Evolutionary conservation across 1,284 basidiomycete species (phyloP).

Genomic region (Malassezia brasiliensis): DNA sequence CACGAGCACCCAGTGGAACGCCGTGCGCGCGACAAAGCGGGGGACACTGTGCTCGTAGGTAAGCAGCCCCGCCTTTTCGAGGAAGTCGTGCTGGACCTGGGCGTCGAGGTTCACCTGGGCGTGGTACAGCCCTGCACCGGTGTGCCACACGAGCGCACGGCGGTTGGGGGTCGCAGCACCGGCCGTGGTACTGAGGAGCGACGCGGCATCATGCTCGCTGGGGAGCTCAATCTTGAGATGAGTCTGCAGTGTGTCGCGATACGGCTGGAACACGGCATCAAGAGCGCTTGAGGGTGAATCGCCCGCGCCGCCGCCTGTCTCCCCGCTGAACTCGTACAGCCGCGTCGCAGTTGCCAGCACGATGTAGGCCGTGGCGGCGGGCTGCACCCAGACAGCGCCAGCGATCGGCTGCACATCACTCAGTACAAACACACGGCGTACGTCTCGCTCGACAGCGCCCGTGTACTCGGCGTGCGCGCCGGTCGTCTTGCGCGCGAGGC

Average conservation of each 20-base stretch:
- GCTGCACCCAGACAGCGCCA: conserved; percentile 20
- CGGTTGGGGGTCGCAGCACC: conserved; percentile 28
- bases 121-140: conserved; percentile 38
- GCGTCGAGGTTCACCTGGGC: conserved; percentile 46
- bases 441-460: conserved; percentile 24
- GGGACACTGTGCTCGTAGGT: conserved; percentile 31
- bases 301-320: conserved; percentile 55
- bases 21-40: conserved; percentile 52
- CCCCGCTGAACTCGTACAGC: conserved; percentile 80
- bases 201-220: conserved; percentile 49
- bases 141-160: conserved; percentile 36
- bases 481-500: conserved; percentile 37
- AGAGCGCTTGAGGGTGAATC: conserved; percentile 35
- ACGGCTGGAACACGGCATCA: conserved; percentile 39
- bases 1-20: conserved; percentile 83
- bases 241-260: conserved; percentile 27
- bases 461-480: conserved; percentile 17
- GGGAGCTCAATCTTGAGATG: conserved; percentile 45
- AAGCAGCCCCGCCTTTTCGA: conserved; percentile 58
- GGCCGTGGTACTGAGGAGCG: conserved; percentile 43
- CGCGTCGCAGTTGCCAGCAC: conserved; percentile 75
- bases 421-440: conserved; percentile 32
- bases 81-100: conserved; percentile 54
- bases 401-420: conserved; percentile 37
- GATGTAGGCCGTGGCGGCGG: conserved; percentile 49